Percentiles rank a stretch among this genome's conserved stretches.
These are phyloP conservation scores for Citrus unshiu DNA, from an alignment of 345 rosid species.

Conservation along the genomic window DNA sequence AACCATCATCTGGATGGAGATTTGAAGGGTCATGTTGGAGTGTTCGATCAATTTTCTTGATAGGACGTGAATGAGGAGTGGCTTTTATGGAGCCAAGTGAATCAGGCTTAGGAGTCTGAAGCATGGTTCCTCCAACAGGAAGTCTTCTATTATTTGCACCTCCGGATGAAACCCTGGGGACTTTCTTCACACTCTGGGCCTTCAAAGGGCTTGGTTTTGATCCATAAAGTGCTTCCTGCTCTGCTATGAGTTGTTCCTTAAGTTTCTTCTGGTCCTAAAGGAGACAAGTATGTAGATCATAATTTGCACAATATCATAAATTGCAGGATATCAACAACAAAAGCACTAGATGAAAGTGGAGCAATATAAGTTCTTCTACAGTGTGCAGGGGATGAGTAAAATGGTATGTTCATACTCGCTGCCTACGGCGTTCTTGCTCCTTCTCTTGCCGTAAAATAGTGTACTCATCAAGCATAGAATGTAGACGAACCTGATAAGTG, in stretches of 20 bases:
- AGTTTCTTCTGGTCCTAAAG: constrained; percentile 94
- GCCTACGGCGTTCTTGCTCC: constrained; percentile 90
- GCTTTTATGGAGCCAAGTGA: constrained; percentile 36
- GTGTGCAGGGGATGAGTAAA: background rate
- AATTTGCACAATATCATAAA: background rate
- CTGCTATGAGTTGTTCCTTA: constrained; percentile 90
- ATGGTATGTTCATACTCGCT: constrained; percentile 45
- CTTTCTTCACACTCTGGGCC: constrained; percentile 66
- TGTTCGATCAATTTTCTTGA: constrained; percentile 48
- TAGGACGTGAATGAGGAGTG: constrained; percentile 39
- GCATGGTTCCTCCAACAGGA: constrained; percentile 70
- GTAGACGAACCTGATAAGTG: constrained; percentile 62
- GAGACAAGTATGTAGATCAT: background rate
- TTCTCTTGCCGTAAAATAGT: constrained; percentile 74
- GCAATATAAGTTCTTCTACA: too few relatives aligned
- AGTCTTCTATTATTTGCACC: constrained; percentile 67
- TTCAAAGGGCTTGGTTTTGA: constrained; percentile 96
- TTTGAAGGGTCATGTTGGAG: constrained; percentile 32
- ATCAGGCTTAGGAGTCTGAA: constrained; percentile 66
- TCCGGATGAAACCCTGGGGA: constrained; percentile 68
- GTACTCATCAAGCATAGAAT: constrained; percentile 89
- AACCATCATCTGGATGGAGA: constrained; percentile 40
- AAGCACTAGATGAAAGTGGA: background rate
- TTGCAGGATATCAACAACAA: background rate
- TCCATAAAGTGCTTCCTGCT: constrained; percentile 90